Evolutionary conservation across 768 basidiomycete species (phyloP).

Genomic region (Grammothele lineata): DNA sequence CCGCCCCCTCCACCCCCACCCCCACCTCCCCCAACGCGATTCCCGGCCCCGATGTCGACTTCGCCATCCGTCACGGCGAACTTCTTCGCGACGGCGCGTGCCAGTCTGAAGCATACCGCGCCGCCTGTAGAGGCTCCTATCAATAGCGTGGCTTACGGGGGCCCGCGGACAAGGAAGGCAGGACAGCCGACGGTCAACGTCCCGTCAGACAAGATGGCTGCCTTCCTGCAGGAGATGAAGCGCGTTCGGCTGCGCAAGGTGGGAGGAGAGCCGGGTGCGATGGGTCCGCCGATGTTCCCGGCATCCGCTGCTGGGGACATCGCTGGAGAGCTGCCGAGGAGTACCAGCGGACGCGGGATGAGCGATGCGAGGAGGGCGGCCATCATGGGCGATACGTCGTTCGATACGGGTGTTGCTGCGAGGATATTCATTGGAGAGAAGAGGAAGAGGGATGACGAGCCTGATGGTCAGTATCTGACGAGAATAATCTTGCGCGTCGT

Average conservation of each 20-base stretch:
- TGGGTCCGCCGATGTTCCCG: slow-evolving; percentile 12
- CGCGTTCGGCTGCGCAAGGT: slow-evolving; percentile 64
- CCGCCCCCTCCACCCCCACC: slow-evolving; percentile 43
- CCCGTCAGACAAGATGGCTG: slow-evolving; percentile 78
- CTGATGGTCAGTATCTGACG: neutral
- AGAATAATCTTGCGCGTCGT: neutral
- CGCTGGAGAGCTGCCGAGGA: slow-evolving; percentile 4
- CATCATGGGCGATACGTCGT: slow-evolving; percentile 16
- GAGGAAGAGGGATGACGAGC: slow-evolving; percentile 18
- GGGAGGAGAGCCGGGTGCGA: slow-evolving; percentile 24
- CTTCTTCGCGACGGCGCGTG: slow-evolving; percentile 58
- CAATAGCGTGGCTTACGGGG: slow-evolving; percentile 33
- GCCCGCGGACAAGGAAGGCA: slow-evolving; percentile 36
- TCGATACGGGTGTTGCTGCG: slow-evolving; percentile 14
- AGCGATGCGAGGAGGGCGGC: slow-evolving; percentile 13
- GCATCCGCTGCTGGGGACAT: neutral
- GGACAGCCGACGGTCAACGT: slow-evolving; percentile 71
- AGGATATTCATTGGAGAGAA: slow-evolving; percentile 18
- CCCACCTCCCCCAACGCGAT: slow-evolving; percentile 28
- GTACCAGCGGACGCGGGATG: slow-evolving; percentile 8
- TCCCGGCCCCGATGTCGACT: neutral
- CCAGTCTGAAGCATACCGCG: slow-evolving; percentile 56
- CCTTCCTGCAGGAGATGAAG: slow-evolving; percentile 78
- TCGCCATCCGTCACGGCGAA: slow-evolving; percentile 21
- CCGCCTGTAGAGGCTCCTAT: slow-evolving; percentile 66